Conservation (phyloP, 352 stramenopile species). For the Phytophthora cryptogea region DNA sequence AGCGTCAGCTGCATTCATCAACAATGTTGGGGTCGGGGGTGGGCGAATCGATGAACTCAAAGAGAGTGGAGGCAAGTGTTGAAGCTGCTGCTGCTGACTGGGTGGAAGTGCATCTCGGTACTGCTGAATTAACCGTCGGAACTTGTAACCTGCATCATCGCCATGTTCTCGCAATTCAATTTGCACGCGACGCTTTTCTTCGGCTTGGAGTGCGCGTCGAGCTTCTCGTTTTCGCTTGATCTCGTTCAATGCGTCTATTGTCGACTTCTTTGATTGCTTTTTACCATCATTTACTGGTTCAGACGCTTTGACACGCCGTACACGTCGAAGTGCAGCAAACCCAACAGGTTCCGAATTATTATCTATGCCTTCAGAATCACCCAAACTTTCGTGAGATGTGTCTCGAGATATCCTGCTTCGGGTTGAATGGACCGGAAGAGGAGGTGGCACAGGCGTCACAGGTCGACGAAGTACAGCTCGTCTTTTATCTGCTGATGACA, state of each 20-base stretch:
- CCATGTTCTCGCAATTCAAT: constrained; percentile 66
- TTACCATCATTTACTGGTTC: constrained; percentile 28
- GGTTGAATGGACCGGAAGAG: constrained; percentile 5
- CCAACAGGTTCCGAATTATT: constrained; percentile 11
- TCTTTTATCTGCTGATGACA: constrained; percentile 27
- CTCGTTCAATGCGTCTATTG: constrained; percentile 57
- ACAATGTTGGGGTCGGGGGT: constrained; percentile 19
- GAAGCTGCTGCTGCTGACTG: constrained; percentile 28
- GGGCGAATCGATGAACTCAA: constrained; percentile 22
- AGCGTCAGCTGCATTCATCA: constrained; percentile 16
- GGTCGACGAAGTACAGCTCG: constrained; percentile 12
- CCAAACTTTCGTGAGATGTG: constrained; percentile 12
- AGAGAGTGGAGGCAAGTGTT: constrained; percentile 29
- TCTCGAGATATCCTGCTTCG: constrained; percentile 13
- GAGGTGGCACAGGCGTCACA: constrained; percentile 17
- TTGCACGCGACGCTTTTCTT: constrained; percentile 75
- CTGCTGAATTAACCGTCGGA: constrained; percentile 62
- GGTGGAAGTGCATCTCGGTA: constrained; percentile 52
- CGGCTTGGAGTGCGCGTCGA: constrained; percentile 52
- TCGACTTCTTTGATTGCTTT: constrained; percentile 44
- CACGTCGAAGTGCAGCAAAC: constrained; percentile 5
- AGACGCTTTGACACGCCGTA: constrained; percentile 12
- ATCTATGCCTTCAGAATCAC: not conserved
- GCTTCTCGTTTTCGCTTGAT: constrained; percentile 76
- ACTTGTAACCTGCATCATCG: constrained; percentile 79